These are phyloP conservation scores for Ramaria rubella DNA, from an alignment of 768 basidiomycete species.

Conservation along the genomic window DNA sequence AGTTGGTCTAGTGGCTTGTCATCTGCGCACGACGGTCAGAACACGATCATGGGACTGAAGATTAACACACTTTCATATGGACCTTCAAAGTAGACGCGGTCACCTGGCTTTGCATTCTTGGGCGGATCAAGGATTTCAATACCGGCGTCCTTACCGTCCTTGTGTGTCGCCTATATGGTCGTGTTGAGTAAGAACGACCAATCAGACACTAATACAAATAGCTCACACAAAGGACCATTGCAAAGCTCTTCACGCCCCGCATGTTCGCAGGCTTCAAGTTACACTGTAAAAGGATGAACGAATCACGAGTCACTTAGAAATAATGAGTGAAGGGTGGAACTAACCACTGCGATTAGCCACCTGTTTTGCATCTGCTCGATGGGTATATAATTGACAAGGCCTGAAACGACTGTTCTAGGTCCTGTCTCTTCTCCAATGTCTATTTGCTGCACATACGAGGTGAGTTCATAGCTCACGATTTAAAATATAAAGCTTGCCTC, in stretches of 20 bases:
- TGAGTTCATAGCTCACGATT: not conserved
- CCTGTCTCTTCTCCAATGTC: conserved; percentile 93
- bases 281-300: conserved; percentile 41
- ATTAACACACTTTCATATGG: conserved; percentile 61
- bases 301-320: not conserved
- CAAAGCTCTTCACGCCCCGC: conserved; percentile 97
- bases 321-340: conserved; percentile 19
- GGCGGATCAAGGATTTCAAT: conserved; percentile 92
- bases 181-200: not conserved
- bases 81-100: conserved; percentile 93
- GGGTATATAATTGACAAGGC: conserved; percentile 92
- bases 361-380: conserved; percentile 89
- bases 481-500: conserved; percentile 40
- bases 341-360: conserved; percentile 75
- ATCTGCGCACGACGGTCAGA: conserved; percentile 29
- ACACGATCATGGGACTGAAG: not conserved
- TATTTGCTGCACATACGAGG: conserved; percentile 63
- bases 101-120: conserved; percentile 78
- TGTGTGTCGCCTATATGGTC: conserved; percentile 67
- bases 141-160: conserved; percentile 83
- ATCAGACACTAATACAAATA: not conserved
- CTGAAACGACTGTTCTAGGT: conserved; percentile 93
- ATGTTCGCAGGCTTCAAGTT: conserved; percentile 95
- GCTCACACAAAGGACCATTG: conserved; percentile 91
- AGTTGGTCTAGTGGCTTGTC: conserved; percentile 71